Evolutionary conservation across 2,329 filamentous ascomycete genomes (phyloP).

Genomic region (Microdochium trichocladiopsis): DNA sequence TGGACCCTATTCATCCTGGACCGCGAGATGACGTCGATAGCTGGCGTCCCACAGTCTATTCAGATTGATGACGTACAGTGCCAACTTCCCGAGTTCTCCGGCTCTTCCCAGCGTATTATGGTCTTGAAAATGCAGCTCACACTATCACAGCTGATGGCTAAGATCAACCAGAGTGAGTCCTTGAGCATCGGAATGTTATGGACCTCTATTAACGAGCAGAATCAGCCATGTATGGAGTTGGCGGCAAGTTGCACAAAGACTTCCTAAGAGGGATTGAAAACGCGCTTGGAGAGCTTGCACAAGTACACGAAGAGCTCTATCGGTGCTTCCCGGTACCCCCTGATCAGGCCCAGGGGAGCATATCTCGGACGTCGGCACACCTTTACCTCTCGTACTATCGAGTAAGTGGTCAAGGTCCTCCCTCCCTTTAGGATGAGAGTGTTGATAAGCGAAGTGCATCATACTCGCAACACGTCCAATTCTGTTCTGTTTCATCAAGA

Average conservation of each 20-base stretch:
- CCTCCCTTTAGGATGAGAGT: background rate
- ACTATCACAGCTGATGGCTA: conserved; percentile 19
- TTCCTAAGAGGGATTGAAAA: conserved; percentile 23
- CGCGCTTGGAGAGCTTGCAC: conserved; percentile 18
- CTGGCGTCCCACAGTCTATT: conserved; percentile 42
- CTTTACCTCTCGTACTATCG: conserved; percentile 24
- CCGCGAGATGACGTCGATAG: conserved; percentile 44
- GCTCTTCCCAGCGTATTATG: conserved; percentile 14
- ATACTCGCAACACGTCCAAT: conserved; percentile 22
- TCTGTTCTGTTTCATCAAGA: conserved; percentile 23
- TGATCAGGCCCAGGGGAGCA: conserved; percentile 15
- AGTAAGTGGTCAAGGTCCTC: conserved; percentile 12
- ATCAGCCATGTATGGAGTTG: conserved; percentile 18
- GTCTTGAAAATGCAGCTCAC: conserved; percentile 24
- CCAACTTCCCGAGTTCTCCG: conserved; percentile 21
- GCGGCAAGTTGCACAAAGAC: conserved; percentile 19
- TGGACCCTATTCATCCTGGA: conserved; percentile 48
- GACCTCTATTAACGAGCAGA: background rate
- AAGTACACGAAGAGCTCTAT: conserved; percentile 19
- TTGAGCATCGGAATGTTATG: accelerated
- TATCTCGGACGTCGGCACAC: conserved; percentile 21
- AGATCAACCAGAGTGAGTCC: conserved; percentile 20
- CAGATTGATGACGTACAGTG: conserved; percentile 43
- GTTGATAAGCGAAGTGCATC: conserved; percentile 14
- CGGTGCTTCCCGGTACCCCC: conserved; percentile 18